Evolutionary conservation across 2,329 filamentous ascomycete species (phyloP), one percentile per base, ranked within the genome.

Genomic region (Mariannaea sp.): DNA sequence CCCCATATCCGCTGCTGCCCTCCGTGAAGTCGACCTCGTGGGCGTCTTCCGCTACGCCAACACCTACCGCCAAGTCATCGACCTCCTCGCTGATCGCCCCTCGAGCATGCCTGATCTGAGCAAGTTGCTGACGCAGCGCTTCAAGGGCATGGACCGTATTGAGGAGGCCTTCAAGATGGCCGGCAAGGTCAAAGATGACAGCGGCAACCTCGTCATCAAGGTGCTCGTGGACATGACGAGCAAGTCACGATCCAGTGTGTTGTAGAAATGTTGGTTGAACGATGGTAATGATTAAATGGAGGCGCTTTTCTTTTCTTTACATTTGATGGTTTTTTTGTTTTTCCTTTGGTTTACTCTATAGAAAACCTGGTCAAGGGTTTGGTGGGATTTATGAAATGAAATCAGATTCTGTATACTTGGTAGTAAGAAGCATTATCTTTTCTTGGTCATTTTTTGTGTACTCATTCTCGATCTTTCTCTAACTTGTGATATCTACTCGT

Each of bases 31-130:
- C 49, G 86, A 89, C 65, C 79, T 90, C n/a, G 70, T 87, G 16
- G 86, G 86, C 20, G 84, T 88, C 33, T 89, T 89, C 72, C 79
- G 87, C 51, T 90, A 90, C 62, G 85, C 85, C n/a, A 86, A 91
- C 73, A 88, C 87, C 0, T 93, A 92, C 68, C 79, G 81, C 7
- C 68, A 71, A 26, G 80, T 77, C 49, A 80, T 84, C 52, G 68
- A 77, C 53, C 71, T 84, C 44, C 68, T 84, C 19, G 66, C 81
- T 66, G 68, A 80, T 69, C 71, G 68, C 22, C 75, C 78, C 16
- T 71, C 73, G 3, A 70, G 77, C 10, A 77, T 89, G 58, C 88
- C 87, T 0, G 82, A 87, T 58, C 77, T 92, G 55, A 77, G 78
- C 19, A 85, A 83, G 69, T 75, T 92, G 36, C 80, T 92, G 22